A percentile compares a stretch with the other conserved stretches of the same genome.
Conservation (phyloP, 306 rosid genomes). For the Gleditsia sinensis region DNA sequence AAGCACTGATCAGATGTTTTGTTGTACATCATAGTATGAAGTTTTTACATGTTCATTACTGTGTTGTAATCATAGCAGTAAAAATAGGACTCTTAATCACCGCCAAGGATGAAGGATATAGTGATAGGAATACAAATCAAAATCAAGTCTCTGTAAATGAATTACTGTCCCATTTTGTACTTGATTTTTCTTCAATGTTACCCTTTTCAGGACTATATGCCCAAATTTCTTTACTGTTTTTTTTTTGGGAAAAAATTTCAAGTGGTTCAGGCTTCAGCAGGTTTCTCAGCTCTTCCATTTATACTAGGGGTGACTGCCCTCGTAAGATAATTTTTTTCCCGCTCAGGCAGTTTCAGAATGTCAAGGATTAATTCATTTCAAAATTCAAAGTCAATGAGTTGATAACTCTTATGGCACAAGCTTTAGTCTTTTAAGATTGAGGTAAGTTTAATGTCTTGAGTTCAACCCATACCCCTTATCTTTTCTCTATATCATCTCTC, state of each 20-base stretch:
- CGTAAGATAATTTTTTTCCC: background rate
- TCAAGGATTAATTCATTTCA: too few species aligned
- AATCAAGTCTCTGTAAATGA: conserved; percentile 26
- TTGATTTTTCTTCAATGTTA: conserved; percentile 13
- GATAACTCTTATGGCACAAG: too few species aligned
- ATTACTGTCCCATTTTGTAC: conserved; percentile 25
- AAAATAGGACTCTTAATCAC: conserved; percentile 20
- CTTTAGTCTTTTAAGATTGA: too few species aligned
- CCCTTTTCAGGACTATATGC: background rate
- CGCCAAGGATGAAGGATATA: background rate
- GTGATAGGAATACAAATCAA: conserved; percentile 26
- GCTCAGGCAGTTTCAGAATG: too few species aligned
- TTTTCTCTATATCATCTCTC: too few species aligned
- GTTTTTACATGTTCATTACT: conserved; percentile 7
- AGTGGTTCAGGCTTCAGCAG: background rate
- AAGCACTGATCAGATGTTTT: conserved; percentile 25
- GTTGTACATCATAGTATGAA: conserved; percentile 26
- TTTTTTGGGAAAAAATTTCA: background rate
- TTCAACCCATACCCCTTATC: too few species aligned
- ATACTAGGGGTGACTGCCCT: too few species aligned
- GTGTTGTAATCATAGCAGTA: conserved; percentile 31
- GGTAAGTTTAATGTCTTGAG: too few species aligned
- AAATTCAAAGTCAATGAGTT: too few species aligned
- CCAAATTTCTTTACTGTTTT: conserved; percentile 11
- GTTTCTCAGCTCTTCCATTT: too few species aligned